Percentiles rank a stretch among this genome's conserved stretches.
Evolutionary conservation across 192 early-diverging fungal species (phyloP).

Genomic region (Podila epicladia): DNA sequence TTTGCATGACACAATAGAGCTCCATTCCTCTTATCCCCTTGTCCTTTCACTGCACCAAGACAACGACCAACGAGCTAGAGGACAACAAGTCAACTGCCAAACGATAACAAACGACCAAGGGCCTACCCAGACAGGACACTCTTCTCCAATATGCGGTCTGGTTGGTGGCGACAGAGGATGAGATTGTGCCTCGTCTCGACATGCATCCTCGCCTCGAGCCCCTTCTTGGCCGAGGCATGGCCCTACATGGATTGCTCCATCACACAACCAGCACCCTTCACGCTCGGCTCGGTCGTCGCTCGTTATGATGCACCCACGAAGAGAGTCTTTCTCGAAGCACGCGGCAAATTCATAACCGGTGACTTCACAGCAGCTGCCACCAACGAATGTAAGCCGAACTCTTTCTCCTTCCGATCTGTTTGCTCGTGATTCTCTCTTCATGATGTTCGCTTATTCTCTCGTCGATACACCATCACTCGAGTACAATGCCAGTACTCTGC

Average conservation of each 20-base stretch:
- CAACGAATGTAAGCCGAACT: slow-evolving; percentile 25
- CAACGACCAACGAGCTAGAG: not conserved
- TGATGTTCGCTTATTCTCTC: no score
- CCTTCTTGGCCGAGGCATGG: slow-evolving; percentile 24
- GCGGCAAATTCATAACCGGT: slow-evolving; percentile 27
- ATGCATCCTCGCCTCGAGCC: not conserved
- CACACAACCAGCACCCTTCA: slow-evolving; percentile 7
- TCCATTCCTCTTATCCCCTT: not conserved
- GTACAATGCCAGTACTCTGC: no score
- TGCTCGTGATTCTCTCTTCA: not conserved
- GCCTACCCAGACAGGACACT: no score
- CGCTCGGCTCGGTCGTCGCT: slow-evolving; percentile 16
- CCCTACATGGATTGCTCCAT: slow-evolving; percentile 46
- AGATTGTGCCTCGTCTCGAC: not conserved
- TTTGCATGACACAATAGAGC: no score
- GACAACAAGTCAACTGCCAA: no score
- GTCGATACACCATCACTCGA: no score
- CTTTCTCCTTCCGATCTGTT: not conserved
- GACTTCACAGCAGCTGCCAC: slow-evolving; percentile 26
- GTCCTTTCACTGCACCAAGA: not conserved
- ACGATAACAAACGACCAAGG: no score
- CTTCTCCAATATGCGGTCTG: not conserved
- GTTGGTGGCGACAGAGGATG: slow-evolving; percentile 16
- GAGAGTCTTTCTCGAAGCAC: slow-evolving; percentile 2
- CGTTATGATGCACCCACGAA: slow-evolving; percentile 18